Evolutionary conservation across 768 basidiomycete species (phyloP).

Genomic region (Mycena maculata): DNA sequence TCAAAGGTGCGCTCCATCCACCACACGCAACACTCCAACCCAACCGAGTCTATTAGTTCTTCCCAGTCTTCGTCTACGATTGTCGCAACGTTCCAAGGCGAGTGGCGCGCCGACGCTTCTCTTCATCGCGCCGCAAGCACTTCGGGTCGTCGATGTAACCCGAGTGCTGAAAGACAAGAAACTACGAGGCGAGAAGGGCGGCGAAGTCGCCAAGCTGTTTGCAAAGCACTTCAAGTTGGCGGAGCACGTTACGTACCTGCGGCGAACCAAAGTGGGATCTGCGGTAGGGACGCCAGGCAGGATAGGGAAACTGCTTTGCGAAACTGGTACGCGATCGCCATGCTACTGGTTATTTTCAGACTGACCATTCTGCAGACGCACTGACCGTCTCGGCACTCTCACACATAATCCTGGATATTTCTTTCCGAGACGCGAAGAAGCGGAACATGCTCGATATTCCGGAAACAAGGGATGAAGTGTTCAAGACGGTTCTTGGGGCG

Average conservation of each 20-base stretch:
- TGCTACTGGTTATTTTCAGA: neutral
- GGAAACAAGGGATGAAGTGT: conserved; percentile 85
- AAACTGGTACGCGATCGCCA: conserved; percentile 64
- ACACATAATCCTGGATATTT: conserved; percentile 85
- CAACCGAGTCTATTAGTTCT: conserved; percentile 57
- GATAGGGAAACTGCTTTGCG: conserved; percentile 85
- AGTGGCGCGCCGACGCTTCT: conserved; percentile 90
- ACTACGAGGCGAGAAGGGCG: conserved; percentile 83
- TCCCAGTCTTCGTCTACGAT: conserved; percentile 73
- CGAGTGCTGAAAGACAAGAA: conserved; percentile 76
- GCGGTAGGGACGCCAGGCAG: conserved; percentile 95
- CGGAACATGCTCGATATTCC: conserved; percentile 83
- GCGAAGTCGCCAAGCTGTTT: conserved; percentile 94
- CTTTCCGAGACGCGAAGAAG: conserved; percentile 80
- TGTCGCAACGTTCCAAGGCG: conserved; percentile 80
- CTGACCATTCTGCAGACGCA: conserved; percentile 63
- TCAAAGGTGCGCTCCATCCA: conserved; percentile 64
- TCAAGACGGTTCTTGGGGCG: conserved; percentile 76
- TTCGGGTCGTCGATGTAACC: conserved; percentile 91
- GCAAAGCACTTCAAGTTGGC: conserved; percentile 93
- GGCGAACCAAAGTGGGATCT: conserved; percentile 85
- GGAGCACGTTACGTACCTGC: conserved; percentile 87
- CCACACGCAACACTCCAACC: neutral
- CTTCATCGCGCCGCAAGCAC: conserved; percentile 87
- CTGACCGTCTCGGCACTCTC: conserved; percentile 79